Evolutionary conservation across 352 stramenopile genomes (phyloP).

Genomic region (Phytophthora rubi): DNA sequence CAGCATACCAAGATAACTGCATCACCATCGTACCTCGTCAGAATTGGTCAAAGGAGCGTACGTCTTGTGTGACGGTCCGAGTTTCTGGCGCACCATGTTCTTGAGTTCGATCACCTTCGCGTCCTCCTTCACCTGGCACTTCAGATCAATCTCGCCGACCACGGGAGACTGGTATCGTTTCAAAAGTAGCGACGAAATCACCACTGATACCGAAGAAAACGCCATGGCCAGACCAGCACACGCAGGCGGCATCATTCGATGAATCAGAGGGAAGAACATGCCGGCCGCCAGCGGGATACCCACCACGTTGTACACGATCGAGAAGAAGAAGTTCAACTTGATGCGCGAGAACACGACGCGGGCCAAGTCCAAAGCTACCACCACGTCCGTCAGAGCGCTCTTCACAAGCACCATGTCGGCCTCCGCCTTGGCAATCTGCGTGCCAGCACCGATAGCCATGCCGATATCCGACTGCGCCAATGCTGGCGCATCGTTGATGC

Average conservation of each 20-base stretch:
- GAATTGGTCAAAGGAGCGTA: slow-evolving; percentile 68
- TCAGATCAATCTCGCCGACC: slow-evolving; percentile 41
- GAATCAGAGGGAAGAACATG: slow-evolving; percentile 85
- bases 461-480: slow-evolving; percentile 93
- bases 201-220: slow-evolving; percentile 89
- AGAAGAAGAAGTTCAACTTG: slow-evolving; percentile 89
- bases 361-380: slow-evolving; percentile 83
- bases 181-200: slow-evolving; percentile 86
- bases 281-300: slow-evolving; percentile 86
- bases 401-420: slow-evolving; percentile 92
- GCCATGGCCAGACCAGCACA: slow-evolving; percentile 89
- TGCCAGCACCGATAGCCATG: slow-evolving; percentile 93
- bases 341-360: slow-evolving; percentile 86
- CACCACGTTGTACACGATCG: slow-evolving; percentile 87
- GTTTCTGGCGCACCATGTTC: slow-evolving; percentile 69
- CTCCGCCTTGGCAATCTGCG: slow-evolving; percentile 88
- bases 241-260: slow-evolving; percentile 84
- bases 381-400: slow-evolving; percentile 82
- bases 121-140: slow-evolving; percentile 57
- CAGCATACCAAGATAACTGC: neutral
- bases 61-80: slow-evolving; percentile 61
- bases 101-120: slow-evolving; percentile 81
- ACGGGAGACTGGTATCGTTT: slow-evolving; percentile 72
- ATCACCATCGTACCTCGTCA: slow-evolving; percentile 45
- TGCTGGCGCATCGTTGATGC: slow-evolving; percentile 96